Percentiles rank a stretch among this genome's conserved stretches.
Conservation (phyloP, 176 grass and related monocot species). For the Bonia amplexicaulis region DNA sequence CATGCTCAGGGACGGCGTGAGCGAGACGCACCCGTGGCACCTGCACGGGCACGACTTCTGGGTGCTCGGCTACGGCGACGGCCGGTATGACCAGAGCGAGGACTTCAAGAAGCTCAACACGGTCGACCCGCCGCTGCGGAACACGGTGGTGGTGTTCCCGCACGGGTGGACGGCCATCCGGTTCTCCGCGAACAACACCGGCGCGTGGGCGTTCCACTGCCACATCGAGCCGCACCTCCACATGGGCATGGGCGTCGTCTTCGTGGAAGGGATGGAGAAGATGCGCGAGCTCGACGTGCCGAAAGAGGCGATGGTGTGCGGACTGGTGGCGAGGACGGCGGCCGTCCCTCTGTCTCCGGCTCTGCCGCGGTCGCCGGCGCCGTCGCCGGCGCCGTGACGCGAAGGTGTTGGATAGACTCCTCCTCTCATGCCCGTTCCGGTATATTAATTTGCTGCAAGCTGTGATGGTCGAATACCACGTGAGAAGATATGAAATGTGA, state of each 20-base stretch:
- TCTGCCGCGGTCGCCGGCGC: background rate
- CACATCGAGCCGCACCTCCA: conserved; percentile 83
- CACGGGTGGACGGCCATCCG: conserved; percentile 60
- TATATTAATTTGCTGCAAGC: no score
- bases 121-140: conserved; percentile 62
- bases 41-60: conserved; percentile 88
- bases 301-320: conserved; percentile 50
- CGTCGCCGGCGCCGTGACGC: background rate
- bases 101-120: conserved; percentile 44
- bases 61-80: conserved; percentile 61
- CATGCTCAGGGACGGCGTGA: conserved; percentile 14
- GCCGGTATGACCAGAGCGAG: background rate
- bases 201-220: conserved; percentile 89
- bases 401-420: no score
- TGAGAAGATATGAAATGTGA: no score
- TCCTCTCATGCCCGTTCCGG: no score
- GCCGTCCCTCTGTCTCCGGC: background rate
- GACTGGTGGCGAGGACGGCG: background rate
- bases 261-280: conserved; percentile 53
- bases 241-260: conserved; percentile 73
- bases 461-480: no score
- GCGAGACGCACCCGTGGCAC: conserved; percentile 82
- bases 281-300: conserved; percentile 41
- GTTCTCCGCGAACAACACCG: conserved; percentile 67
- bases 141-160: conserved; percentile 72